phyloP scores from a whole-genome alignment of 441 rosid genomes.

The Brassica balearica region DNA sequence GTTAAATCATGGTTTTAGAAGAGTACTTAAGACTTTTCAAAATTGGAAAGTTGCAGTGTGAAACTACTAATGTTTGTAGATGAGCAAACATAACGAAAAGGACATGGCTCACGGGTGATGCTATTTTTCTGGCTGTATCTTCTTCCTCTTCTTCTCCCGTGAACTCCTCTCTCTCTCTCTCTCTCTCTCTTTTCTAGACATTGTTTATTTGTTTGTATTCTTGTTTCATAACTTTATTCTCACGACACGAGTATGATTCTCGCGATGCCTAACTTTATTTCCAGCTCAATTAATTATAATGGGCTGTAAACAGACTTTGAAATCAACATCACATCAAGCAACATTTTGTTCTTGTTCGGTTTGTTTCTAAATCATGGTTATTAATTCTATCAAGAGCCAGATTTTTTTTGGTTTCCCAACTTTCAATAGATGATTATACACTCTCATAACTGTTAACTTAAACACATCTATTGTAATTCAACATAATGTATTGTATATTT shows the following conservation, averaged over 20 bases:
- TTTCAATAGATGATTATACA: background rate
- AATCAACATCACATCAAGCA: background rate
- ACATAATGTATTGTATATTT: background rate
- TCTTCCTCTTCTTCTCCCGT: constrained; percentile 44
- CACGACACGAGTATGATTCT: constrained; percentile 13
- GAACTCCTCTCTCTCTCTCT: constrained; percentile 26
- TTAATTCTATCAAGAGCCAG: background rate
- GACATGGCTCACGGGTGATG: constrained; percentile 34
- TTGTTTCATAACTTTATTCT: constrained; percentile 27
- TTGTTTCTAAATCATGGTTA: background rate
- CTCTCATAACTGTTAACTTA: background rate
- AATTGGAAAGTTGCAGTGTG: background rate
- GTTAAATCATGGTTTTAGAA: background rate
- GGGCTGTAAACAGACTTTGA: constrained; percentile 11
- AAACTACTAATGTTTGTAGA: background rate
- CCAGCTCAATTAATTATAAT: background rate
- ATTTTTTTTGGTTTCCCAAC: background rate
- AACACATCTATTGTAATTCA: background rate
- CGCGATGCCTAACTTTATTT: background rate
- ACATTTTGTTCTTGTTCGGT: background rate
- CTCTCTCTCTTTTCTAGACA: constrained; percentile 4
- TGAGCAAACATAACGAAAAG: constrained; percentile 15
- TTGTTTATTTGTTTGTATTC: constrained; percentile 10
- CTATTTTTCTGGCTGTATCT: constrained; percentile 32
- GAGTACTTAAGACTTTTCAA: background rate